Percentiles rank a stretch among this genome's conserved stretches.
Evolutionary conservation across 768 basidiomycete genomes (phyloP).

Genomic region (Tricholoma bakamatsutake): DNA sequence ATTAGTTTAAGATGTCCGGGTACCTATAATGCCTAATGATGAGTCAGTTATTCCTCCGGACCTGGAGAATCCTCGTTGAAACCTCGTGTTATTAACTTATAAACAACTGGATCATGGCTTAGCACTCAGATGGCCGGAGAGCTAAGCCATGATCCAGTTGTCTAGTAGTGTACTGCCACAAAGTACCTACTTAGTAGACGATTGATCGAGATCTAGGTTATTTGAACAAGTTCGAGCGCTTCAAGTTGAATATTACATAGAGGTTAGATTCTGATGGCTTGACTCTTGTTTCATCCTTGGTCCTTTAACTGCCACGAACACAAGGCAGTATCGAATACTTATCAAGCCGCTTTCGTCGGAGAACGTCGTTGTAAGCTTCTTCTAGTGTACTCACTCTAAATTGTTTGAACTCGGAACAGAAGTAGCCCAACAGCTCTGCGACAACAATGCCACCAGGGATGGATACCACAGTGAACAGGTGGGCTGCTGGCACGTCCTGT

Average conservation of each 20-base stretch:
- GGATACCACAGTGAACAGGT: slow-evolving; percentile 31
- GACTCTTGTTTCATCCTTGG: background rate
- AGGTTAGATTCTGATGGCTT: background rate
- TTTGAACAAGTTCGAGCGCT: background rate
- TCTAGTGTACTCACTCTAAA: background rate
- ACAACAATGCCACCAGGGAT: slow-evolving; percentile 5
- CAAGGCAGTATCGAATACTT: background rate
- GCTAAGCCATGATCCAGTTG: no score
- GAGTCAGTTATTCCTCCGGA: no score
- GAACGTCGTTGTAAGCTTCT: background rate
- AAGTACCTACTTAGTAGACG: background rate
- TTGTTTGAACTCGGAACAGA: background rate
- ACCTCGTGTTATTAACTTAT: no score
- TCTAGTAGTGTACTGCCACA: no score
- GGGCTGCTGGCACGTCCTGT: slow-evolving; percentile 41
- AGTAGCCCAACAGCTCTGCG: background rate
- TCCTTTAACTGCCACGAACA: background rate
- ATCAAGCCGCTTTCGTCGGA: background rate
- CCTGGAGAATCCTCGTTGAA: no score
- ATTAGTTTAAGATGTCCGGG: no score
- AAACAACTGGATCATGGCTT: no score
- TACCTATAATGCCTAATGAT: no score
- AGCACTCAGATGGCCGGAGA: no score
- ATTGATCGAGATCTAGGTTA: background rate
- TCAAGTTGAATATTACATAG: background rate